Evolutionary conservation across 208 protist species (phyloP).

Genomic region (Vickermania ingenoplastis): DNA sequence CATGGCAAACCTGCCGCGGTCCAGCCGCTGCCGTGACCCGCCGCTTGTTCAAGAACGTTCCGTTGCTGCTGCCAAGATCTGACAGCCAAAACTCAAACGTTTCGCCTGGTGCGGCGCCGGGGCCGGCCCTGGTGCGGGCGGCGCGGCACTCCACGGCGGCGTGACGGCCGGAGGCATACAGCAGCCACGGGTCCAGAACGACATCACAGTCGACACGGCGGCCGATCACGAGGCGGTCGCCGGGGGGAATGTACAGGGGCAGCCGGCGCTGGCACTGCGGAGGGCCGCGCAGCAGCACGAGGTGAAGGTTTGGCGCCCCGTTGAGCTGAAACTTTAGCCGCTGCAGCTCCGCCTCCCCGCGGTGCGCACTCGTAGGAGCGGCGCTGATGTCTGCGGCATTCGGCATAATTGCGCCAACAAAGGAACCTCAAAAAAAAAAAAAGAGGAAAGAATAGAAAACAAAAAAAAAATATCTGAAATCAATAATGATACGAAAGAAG

Average conservation of each 20-base stretch:
- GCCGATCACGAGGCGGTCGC: constrained; percentile 44
- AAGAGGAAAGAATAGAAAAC: too few species aligned
- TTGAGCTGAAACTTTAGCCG: not conserved
- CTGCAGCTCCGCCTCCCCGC: not conserved
- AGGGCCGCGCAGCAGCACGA: constrained; percentile 64
- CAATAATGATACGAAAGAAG: too few species aligned
- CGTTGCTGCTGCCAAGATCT: constrained; percentile 81
- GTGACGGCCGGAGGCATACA: constrained; percentile 51
- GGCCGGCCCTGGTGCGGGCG: not conserved
- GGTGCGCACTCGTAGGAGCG: too few species aligned
- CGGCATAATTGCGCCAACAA: too few species aligned
- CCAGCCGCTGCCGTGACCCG: constrained; percentile 32
- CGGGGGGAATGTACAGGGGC: constrained; percentile 19
- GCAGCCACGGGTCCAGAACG: constrained; percentile 50
- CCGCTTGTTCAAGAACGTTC: constrained; percentile 75
- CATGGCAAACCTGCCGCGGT: constrained; percentile 34
- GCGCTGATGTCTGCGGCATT: too few species aligned
- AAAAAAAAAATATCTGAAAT: too few species aligned
- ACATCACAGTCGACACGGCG: constrained; percentile 41
- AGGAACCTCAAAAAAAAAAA: too few species aligned
- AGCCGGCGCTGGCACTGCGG: constrained; percentile 30
- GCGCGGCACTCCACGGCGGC: not conserved
- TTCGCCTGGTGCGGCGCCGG: not conserved
- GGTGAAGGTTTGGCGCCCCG: constrained; percentile 14
- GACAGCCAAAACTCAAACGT: constrained; percentile 35